Conservation (phyloP, 129 eudicot genomes). For the Solidago caesia region DNA sequence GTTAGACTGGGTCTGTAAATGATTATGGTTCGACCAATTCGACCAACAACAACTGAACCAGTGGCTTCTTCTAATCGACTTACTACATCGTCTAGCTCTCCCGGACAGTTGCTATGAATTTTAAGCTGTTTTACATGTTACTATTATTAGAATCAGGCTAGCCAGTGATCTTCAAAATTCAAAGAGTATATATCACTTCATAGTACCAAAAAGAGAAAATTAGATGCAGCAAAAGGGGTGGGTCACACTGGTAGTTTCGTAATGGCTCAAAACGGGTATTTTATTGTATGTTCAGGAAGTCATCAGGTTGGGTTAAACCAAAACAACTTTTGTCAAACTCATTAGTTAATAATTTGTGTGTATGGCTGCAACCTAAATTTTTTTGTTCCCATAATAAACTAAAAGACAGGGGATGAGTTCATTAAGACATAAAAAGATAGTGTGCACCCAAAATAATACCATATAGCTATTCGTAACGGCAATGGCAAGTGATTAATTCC, state of each 20-base stretch:
- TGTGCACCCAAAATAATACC: neutral
- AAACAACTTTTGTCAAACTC: neutral
- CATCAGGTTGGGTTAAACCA: neutral
- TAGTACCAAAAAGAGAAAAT: neutral
- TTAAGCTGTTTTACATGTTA: conserved; percentile 48
- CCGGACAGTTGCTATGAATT: conserved; percentile 68
- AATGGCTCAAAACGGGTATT: neutral
- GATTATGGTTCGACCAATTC: conserved; percentile 79
- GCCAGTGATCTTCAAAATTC: neutral
- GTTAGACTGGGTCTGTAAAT: conserved; percentile 74
- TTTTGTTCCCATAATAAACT: neutral
- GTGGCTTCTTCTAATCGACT: conserved; percentile 62
- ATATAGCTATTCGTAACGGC: neutral
- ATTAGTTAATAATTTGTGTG: neutral
- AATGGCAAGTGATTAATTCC: neutral
- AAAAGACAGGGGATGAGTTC: neutral
- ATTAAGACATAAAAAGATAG: neutral
- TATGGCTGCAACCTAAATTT: neutral
- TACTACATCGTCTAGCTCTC: conserved; percentile 72
- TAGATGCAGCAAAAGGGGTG: neutral
- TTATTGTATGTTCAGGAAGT: neutral
- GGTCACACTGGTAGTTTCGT: neutral
- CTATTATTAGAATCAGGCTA: neutral
- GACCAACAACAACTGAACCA: conserved; percentile 67
- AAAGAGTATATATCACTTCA: neutral